These are phyloP conservation scores for Globisporangium sylvaticum DNA, from an alignment of 352 stramenopile species.

Conservation along the genomic window DNA sequence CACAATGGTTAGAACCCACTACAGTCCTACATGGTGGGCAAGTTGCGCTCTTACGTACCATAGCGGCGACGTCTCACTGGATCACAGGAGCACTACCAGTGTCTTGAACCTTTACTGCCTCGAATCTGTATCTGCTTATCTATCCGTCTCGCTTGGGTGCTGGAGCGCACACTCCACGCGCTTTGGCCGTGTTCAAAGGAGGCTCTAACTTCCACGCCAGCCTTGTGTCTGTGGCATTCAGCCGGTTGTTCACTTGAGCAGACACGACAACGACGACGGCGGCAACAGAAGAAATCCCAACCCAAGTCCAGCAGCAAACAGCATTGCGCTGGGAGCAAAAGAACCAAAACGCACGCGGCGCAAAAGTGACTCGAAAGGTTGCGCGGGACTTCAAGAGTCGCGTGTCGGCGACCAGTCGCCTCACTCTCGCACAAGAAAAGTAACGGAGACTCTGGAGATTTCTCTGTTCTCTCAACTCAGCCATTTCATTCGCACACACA, in stretches of 20 bases:
- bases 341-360: slow-evolving; percentile 1
- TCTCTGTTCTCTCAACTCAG: background rate
- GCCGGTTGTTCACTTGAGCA: slow-evolving; percentile 1
- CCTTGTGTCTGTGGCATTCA: background rate
- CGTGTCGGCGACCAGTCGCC: background rate
- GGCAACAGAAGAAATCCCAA: background rate
- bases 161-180: background rate
- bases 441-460: background rate
- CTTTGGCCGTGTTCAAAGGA: background rate
- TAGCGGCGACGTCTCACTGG: background rate
- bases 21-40: background rate
- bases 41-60: background rate
- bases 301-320: background rate
- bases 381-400: slow-evolving; percentile 10
- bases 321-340: background rate
- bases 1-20: background rate
- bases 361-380: slow-evolving; percentile 5
- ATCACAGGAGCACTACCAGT: background rate
- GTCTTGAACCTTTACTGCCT: background rate
- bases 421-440: background rate
- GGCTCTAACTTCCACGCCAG: background rate
- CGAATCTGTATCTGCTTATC: background rate
- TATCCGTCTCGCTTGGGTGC: background rate
- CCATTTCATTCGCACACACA: background rate
- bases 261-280: background rate